Evolutionary conservation across 176 grass and related monocot genomes (phyloP).

Genomic region (Juncus inflexus): DNA sequence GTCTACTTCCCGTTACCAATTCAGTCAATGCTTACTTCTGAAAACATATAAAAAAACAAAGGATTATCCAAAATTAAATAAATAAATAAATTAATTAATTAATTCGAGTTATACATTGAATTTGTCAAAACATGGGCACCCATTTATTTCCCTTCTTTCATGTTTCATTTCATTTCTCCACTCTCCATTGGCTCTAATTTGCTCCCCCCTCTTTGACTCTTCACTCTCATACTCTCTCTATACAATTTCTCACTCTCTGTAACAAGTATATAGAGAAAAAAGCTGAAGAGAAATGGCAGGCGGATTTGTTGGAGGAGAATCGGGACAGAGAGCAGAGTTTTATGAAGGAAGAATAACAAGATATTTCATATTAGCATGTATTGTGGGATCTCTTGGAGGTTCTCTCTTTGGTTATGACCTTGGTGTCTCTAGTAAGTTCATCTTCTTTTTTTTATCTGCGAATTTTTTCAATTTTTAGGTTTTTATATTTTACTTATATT

Average conservation of each 20-base stretch:
- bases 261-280: not conserved
- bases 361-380: conserved; percentile 86
- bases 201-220: conserved; percentile 7
- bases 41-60: not conserved
- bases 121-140: not conserved
- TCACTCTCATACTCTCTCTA: not conserved
- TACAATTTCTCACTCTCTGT: conserved; percentile 6
- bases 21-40: conserved; percentile 22
- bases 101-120: no score
- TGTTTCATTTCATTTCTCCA: not conserved
- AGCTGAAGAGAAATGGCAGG: conserved; percentile 46
- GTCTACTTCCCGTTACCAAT: not conserved
- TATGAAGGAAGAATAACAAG: conserved; percentile 82
- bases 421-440: conserved; percentile 73
- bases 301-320: conserved; percentile 42
- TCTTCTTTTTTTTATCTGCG: not conserved
- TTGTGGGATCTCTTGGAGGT: conserved; percentile 88
- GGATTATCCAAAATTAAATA: not conserved
- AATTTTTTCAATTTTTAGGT: no score
- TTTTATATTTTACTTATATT: not conserved
- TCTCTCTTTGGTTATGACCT: conserved; percentile 99
- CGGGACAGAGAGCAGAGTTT: conserved; percentile 44
- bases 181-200: conserved; percentile 1
- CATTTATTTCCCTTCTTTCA: not conserved
- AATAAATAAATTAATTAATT: no score